phyloP scores from a whole-genome alignment of 2,329 filamentous ascomycete species.

The Hypoxylon sp. region DNA sequence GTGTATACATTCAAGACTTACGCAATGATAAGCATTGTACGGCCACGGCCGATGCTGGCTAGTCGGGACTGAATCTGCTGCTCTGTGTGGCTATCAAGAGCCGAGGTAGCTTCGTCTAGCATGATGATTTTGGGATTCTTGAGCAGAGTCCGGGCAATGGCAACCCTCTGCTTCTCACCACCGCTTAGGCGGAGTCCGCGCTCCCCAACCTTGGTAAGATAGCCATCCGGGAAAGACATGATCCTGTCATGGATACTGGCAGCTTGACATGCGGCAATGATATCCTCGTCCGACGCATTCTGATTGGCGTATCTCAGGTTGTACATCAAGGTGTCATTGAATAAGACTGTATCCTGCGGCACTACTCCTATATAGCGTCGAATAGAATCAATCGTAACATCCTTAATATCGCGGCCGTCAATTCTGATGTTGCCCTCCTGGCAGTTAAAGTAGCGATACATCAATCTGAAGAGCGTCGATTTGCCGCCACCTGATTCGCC shows the following conservation, averaged over 20 bases:
- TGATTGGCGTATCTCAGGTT: slow-evolving; percentile 93
- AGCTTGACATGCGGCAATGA: slow-evolving; percentile 84
- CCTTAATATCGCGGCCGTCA: slow-evolving; percentile 85
- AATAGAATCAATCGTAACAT: slow-evolving; percentile 93
- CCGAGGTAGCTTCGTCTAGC: slow-evolving; percentile 92
- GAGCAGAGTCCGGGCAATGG: slow-evolving; percentile 91
- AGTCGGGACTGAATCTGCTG: slow-evolving; percentile 93
- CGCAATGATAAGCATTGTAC: slow-evolving; percentile 96
- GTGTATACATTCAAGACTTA: slow-evolving; percentile 60
- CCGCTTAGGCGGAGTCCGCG: slow-evolving; percentile 88
- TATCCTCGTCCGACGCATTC: slow-evolving; percentile 81
- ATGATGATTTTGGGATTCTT: slow-evolving; percentile 94
- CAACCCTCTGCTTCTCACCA: slow-evolving; percentile 93
- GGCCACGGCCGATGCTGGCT: slow-evolving; percentile 82
- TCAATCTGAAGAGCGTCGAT: slow-evolving; percentile 93
- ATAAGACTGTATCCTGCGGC: slow-evolving; percentile 94
- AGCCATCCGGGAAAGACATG: slow-evolving; percentile 86
- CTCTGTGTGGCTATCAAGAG: slow-evolving; percentile 91
- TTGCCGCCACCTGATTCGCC: slow-evolving; percentile 98
- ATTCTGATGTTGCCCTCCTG: slow-evolving; percentile 83
- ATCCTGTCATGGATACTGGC: slow-evolving; percentile 96
- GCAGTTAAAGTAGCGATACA: slow-evolving; percentile 97
- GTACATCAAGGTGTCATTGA: slow-evolving; percentile 96
- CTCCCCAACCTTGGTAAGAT: slow-evolving; percentile 91
- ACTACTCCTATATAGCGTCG: slow-evolving; percentile 93